These are phyloP conservation scores for Chlorella vulgaris DNA, from an alignment of 139 green algal species.

Conservation along the genomic window DNA sequence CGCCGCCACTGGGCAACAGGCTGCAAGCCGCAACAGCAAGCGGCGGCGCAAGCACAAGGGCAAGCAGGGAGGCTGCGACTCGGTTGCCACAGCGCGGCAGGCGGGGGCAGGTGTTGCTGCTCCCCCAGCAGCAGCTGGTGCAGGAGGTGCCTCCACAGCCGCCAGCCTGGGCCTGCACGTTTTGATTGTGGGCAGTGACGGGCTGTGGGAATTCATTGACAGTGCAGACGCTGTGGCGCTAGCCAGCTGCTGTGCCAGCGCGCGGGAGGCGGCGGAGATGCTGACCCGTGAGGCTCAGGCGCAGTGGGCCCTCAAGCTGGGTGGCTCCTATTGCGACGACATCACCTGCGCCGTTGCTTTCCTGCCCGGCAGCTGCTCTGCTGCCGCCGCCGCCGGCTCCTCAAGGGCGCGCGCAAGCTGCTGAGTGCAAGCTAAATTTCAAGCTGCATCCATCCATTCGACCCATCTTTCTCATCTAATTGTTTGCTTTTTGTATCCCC, in stretches of 20 bases:
- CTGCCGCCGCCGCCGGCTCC: not conserved
- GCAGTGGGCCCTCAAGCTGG: slow-evolving; percentile 45
- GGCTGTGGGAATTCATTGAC: slow-evolving; percentile 54
- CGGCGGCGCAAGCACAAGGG: not conserved
- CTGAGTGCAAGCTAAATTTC: too few relatives aligned
- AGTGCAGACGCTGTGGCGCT: slow-evolving; percentile 44
- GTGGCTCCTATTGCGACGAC: slow-evolving; percentile 48
- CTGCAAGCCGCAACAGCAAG: not conserved
- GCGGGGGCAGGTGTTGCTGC: too few relatives aligned
- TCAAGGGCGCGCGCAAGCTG: too few relatives aligned
- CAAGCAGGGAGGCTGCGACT: not conserved
- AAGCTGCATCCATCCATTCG: too few relatives aligned
- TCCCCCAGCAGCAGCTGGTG: not conserved
- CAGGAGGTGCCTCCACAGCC: not conserved
- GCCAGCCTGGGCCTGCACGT: slow-evolving; percentile 17
- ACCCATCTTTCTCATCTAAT: too few relatives aligned
- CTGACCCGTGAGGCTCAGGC: slow-evolving; percentile 38
- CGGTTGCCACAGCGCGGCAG: too few relatives aligned
- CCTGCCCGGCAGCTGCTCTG: not conserved
- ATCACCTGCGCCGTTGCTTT: slow-evolving; percentile 36
- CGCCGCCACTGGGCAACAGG: not conserved
- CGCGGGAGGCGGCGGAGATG: slow-evolving; percentile 20
- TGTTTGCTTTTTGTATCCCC: too few relatives aligned
- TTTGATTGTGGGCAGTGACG: slow-evolving; percentile 50
- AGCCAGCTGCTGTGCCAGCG: slow-evolving; percentile 25